These are phyloP conservation scores for Ustilago cynodontis DNA, from an alignment of 1,284 basidiomycete genomes.

Conservation along the genomic window DNA sequence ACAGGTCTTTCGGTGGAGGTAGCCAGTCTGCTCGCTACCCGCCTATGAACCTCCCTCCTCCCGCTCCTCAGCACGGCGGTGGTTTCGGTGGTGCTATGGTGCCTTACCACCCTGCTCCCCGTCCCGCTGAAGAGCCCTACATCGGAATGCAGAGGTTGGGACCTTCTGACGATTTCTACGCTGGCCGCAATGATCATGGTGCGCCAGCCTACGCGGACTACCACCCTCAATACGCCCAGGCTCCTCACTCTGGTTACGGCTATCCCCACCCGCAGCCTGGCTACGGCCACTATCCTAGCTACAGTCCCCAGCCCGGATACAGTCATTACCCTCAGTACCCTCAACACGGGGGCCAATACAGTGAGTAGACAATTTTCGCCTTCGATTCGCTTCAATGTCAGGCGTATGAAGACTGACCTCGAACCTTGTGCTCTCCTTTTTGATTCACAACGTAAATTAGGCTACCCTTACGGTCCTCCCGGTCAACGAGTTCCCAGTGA, in stretches of 20 bases:
- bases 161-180: too few relatives aligned
- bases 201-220: conserved; percentile 3
- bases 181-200: neutral
- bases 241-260: neutral
- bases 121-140: neutral
- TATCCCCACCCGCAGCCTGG: neutral
- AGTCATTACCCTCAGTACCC: neutral
- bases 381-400: neutral
- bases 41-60: conserved; percentile 6
- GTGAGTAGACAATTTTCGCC: too few relatives aligned
- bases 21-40: neutral
- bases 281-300: neutral
- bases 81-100: neutral
- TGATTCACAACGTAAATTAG: neutral
- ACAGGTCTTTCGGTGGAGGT: neutral
- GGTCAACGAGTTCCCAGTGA: neutral
- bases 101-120: neutral
- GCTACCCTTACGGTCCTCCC: neutral
- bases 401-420: neutral
- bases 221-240: too few relatives aligned
- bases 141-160: conserved; percentile 2
- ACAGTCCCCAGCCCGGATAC: neutral
- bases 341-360: neutral
- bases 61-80: neutral
- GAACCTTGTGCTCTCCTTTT: neutral